Conservation (phyloP, 768 basidiomycete species). For the Boletus fagicola region DNA sequence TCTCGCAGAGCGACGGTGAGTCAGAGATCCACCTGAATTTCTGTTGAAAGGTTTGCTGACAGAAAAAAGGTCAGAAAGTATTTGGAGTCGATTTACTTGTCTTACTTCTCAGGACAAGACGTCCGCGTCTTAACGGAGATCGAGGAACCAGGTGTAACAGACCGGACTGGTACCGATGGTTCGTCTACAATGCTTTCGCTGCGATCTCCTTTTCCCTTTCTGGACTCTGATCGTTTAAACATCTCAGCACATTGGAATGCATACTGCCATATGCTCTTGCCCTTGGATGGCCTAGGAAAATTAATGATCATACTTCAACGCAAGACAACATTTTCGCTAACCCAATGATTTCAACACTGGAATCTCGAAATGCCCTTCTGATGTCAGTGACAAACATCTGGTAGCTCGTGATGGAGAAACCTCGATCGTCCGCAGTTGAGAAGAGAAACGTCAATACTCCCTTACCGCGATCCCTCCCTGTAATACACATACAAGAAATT, state of each 20-base stretch:
- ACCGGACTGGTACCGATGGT: conserved; percentile 1
- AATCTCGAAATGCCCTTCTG: not conserved
- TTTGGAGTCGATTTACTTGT: not conserved
- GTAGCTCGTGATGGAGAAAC: conserved; percentile 22
- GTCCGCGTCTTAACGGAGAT: conserved; percentile 16
- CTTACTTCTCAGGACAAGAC: conserved; percentile 19
- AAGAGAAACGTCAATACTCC: conserved; percentile 21
- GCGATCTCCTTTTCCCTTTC: not conserved
- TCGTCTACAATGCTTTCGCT: not conserved
- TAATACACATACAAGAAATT: not conserved
- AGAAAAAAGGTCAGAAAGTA: not conserved
- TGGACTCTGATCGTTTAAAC: conserved; percentile 10
- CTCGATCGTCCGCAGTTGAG: conserved; percentile 17
- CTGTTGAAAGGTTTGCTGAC: conserved; percentile 13
- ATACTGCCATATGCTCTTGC: conserved; percentile 16
- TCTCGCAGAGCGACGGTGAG: conserved; percentile 38
- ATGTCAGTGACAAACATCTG: conserved; percentile 20
- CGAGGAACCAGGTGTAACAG: conserved; percentile 20
- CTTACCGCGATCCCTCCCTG: conserved; percentile 17
- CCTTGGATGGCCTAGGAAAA: conserved; percentile 18
- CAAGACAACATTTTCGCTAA: conserved; percentile 10
- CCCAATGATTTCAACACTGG: conserved; percentile 8
- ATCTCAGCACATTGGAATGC: conserved; percentile 8
- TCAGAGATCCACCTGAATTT: conserved; percentile 3
- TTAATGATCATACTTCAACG: not conserved